phyloP scores from a whole-genome alignment of 2,329 filamentous ascomycete species.

The Pyrenophora graminea region DNA sequence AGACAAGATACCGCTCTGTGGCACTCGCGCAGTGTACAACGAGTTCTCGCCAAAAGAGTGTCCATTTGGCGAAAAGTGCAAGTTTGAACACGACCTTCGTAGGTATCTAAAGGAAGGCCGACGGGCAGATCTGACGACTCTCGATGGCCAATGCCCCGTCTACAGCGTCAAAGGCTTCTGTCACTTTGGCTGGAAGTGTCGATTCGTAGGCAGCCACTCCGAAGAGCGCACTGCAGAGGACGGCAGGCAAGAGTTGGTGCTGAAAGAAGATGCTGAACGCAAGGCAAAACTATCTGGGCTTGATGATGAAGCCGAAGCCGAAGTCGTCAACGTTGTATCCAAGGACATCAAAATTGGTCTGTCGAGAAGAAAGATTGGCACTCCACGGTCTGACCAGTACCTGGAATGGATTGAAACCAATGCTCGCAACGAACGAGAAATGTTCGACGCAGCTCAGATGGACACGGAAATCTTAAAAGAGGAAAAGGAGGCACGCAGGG shows the following conservation, averaged over 20 bases:
- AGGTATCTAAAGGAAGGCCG: slow-evolving; percentile 84
- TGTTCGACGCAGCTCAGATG: slow-evolving; percentile 42
- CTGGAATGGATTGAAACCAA: slow-evolving; percentile 76
- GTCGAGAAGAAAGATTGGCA: slow-evolving; percentile 70
- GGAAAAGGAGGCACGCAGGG: slow-evolving; percentile 68
- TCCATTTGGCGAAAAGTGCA: slow-evolving; percentile 78
- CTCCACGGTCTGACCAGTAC: slow-evolving; percentile 75
- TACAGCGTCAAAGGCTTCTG: slow-evolving; percentile 78
- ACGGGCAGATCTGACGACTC: slow-evolving; percentile 75
- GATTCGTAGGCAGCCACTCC: slow-evolving; percentile 86
- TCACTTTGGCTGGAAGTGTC: slow-evolving; percentile 88
- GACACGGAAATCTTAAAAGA: slow-evolving; percentile 39
- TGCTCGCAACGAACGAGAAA: slow-evolving; percentile 44
- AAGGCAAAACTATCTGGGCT: slow-evolving; percentile 53
- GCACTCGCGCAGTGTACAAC: slow-evolving; percentile 68
- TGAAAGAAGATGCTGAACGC: slow-evolving; percentile 62
- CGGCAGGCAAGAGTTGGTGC: slow-evolving; percentile 78
- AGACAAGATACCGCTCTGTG: slow-evolving; percentile 78
- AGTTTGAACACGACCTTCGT: slow-evolving; percentile 79
- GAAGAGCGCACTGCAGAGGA: slow-evolving; percentile 77
- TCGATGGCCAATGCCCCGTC: slow-evolving; percentile 79
- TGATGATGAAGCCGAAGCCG: slow-evolving; percentile 53
- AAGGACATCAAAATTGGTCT: slow-evolving; percentile 74
- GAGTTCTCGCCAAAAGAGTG: slow-evolving; percentile 83
- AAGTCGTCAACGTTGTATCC: slow-evolving; percentile 75